These are phyloP conservation scores for Huntiella decipiens DNA, from an alignment of 2,329 filamentous ascomycete species.

Conservation along the genomic window DNA sequence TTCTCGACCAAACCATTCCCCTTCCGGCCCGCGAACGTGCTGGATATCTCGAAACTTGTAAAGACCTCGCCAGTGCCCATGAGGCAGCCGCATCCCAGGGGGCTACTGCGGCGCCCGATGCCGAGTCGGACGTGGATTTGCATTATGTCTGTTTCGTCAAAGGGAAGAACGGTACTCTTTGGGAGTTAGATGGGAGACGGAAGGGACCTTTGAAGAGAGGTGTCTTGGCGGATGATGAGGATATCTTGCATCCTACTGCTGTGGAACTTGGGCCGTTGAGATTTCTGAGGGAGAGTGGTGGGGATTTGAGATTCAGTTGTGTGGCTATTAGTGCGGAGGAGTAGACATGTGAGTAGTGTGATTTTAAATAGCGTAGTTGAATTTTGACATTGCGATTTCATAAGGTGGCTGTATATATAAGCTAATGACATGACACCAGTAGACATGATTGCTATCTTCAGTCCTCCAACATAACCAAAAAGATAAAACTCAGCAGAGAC, in stretches of 20 bases:
- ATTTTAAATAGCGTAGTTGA: not conserved
- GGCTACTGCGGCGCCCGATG: slow-evolving; percentile 59
- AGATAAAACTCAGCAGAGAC: not conserved
- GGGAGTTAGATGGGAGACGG: slow-evolving; percentile 40
- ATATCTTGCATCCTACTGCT: slow-evolving; percentile 57
- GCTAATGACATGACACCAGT: not conserved
- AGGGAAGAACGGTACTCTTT: slow-evolving; percentile 40
- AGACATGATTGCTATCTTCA: not conserved
- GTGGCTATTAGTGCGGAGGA: slow-evolving; percentile 19
- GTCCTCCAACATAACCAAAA: not conserved
- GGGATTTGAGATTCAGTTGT: slow-evolving; percentile 38
- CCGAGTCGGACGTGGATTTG: slow-evolving; percentile 68
- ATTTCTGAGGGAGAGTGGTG: slow-evolving; percentile 36
- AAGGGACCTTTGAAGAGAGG: slow-evolving; percentile 40
- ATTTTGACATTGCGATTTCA: too few relatives aligned
- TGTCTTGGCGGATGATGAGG: slow-evolving; percentile 37
- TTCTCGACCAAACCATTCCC: slow-evolving; percentile 53
- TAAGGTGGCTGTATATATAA: too few relatives aligned
- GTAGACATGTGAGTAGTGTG: not conserved
- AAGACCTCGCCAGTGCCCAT: slow-evolving; percentile 60
- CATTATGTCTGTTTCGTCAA: slow-evolving; percentile 95
- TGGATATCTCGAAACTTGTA: slow-evolving; percentile 56
- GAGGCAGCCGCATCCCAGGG: slow-evolving; percentile 56
- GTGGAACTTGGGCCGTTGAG: slow-evolving; percentile 46
- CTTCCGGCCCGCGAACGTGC: slow-evolving; percentile 49